A percentile compares a stretch with the other conserved stretches of the same genome.
These are phyloP conservation scores for Suillus clintonianus DNA, from an alignment of 768 basidiomycete species.

Conservation along the genomic window DNA sequence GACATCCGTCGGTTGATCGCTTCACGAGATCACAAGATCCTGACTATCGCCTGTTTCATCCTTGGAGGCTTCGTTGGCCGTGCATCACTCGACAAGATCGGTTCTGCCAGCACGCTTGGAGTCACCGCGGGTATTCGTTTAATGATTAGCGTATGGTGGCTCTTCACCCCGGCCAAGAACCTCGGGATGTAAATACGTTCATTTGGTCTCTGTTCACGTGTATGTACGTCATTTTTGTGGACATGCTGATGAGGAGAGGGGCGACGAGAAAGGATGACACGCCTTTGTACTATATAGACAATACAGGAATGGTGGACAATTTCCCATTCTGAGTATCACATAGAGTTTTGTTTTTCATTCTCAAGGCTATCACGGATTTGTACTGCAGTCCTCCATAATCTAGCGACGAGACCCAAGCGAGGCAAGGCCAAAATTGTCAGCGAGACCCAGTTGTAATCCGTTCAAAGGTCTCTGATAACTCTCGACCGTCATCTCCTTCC, in stretches of 20 bases:
- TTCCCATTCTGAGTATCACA: neutral
- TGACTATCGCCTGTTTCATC: slow-evolving; percentile 70
- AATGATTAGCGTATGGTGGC: slow-evolving; percentile 63
- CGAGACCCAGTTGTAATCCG: too few relatives aligned
- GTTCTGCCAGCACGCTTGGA: slow-evolving; percentile 63
- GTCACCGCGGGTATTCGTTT: slow-evolving; percentile 64
- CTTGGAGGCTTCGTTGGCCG: slow-evolving; percentile 72
- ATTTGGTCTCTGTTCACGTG: neutral
- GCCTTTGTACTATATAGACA: neutral
- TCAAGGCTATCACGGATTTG: neutral
- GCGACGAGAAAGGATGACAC: neutral
- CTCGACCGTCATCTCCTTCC: too few relatives aligned
- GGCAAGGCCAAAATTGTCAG: too few relatives aligned
- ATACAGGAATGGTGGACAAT: neutral
- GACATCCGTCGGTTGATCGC: slow-evolving; percentile 48
- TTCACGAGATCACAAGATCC: slow-evolving; percentile 69
- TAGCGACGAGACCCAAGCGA: too few relatives aligned
- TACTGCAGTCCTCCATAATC: neutral
- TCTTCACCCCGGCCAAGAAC: slow-evolving; percentile 51
- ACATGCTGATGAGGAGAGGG: neutral
- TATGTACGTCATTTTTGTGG: neutral
- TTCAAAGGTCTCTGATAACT: too few relatives aligned
- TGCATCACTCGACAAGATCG: slow-evolving; percentile 58
- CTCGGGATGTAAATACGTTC: neutral
- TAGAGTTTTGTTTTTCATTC: neutral